Percentiles rank a stretch among this genome's conserved stretches.
phyloP scores from a whole-genome alignment of 2,329 filamentous ascomycete genomes.

The Neofusicoccum kwambonambiense region DNA sequence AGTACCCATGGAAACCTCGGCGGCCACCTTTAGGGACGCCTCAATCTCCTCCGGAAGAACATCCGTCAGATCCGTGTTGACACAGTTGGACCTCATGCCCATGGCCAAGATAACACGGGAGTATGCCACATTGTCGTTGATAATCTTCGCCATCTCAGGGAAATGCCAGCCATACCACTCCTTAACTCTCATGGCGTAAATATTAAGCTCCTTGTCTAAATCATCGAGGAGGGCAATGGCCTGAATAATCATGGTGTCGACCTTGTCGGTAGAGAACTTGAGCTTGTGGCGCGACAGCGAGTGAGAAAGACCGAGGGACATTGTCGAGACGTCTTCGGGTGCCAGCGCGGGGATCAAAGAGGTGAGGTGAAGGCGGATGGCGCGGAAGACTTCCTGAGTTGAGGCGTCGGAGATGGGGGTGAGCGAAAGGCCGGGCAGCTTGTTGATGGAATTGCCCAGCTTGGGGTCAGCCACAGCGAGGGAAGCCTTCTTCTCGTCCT shows the following conservation, averaged over 20 bases:
- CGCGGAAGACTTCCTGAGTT: conserved; percentile 87
- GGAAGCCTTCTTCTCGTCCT: conserved; percentile 96
- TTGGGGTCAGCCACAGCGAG: conserved; percentile 92
- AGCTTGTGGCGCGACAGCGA: conserved; percentile 89
- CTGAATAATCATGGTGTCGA: conserved; percentile 99
- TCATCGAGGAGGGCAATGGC: conserved; percentile 87
- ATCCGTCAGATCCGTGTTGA: conserved; percentile 75
- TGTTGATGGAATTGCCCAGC: conserved; percentile 85
- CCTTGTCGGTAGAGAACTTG: conserved; percentile 98
- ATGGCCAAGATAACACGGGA: conserved; percentile 82
- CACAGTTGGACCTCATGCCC: conserved; percentile 81
- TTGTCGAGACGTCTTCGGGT: conserved; percentile 84
- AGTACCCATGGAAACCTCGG: conserved; percentile 97
- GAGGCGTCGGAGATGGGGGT: conserved; percentile 77
- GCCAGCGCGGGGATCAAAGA: conserved; percentile 87
- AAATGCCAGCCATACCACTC: conserved; percentile 99
- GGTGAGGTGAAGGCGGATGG: conserved; percentile 85
- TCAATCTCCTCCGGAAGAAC: conserved; percentile 96
- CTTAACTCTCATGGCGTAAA: conserved; percentile 98
- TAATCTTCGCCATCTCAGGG: conserved; percentile 93
- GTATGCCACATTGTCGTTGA: conserved; percentile 96
- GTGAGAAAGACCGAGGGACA: conserved; percentile 94
- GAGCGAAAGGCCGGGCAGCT: conserved; percentile 84
- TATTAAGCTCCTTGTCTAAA: conserved; percentile 97
- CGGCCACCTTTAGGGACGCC: conserved; percentile 83